A percentile compares a stretch with the other conserved stretches of the same genome.
Evolutionary conservation across 78 protist genomes (phyloP).

Genomic region (Capsaspora owczarzaki): DNA sequence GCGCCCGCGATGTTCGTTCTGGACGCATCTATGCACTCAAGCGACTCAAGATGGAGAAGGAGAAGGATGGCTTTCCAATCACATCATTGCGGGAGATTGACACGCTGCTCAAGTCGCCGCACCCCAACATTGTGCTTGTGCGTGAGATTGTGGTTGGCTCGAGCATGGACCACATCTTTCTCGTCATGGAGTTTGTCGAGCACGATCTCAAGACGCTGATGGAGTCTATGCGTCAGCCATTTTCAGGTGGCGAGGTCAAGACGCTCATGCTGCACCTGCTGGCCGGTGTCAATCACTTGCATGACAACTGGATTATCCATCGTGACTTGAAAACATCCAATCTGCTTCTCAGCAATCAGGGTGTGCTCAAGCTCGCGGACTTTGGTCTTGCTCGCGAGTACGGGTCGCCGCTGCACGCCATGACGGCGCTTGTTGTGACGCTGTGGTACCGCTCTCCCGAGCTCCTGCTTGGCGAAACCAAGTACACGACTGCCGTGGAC

Average conservation of each 20-base stretch:
- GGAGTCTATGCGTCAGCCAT: background rate
- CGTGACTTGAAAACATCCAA: conserved; percentile 29
- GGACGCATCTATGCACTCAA: conserved; percentile 18
- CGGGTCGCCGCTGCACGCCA: conserved; percentile 1
- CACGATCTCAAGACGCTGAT: conserved; percentile 25
- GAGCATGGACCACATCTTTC: conserved; percentile 3
- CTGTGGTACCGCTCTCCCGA: conserved; percentile 82
- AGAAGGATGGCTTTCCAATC: conserved; percentile 34
- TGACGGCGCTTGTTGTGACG: conserved; percentile 51
- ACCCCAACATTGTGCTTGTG: conserved; percentile 19
- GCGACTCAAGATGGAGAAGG: conserved; percentile 24
- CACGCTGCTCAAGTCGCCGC: conserved; percentile 9
- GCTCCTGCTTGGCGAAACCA: conserved; percentile 17
- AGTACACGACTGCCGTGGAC: conserved; percentile 73
- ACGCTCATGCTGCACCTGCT: conserved; percentile 38
- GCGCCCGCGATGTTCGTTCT: background rate
- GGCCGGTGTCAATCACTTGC: conserved; percentile 31
- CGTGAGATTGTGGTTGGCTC: conserved; percentile 34
- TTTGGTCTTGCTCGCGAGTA: conserved; percentile 14
- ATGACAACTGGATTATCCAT: conserved; percentile 27
- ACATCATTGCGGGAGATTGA: conserved; percentile 34
- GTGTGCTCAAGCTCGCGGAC: conserved; percentile 21
- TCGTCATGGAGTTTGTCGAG: conserved; percentile 29
- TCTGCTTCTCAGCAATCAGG: conserved; percentile 15
- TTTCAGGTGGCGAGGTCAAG: conserved; percentile 17